phyloP scores from a whole-genome alignment of 495 filamentous ascomycete species.

The Glutinoglossum americanum region DNA sequence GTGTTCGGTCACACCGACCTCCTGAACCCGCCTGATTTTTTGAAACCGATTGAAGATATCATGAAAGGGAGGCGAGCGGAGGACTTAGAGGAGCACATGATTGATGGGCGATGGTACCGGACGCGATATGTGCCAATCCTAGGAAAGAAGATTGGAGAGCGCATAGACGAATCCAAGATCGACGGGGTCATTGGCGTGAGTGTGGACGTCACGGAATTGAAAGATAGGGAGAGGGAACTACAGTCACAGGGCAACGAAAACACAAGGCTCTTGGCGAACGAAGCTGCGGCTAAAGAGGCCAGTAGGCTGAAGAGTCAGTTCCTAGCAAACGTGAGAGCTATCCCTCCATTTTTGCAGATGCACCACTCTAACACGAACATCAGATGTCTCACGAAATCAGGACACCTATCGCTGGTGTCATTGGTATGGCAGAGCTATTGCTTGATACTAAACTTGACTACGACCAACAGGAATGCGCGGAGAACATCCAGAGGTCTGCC shows the following conservation, averaged over 20 bases:
- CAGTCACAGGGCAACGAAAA: conserved; percentile 39
- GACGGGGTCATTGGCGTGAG: conserved; percentile 46
- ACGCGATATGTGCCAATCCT: conserved; percentile 40
- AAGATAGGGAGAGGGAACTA: conserved; percentile 32
- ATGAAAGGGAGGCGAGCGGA: conserved; percentile 28
- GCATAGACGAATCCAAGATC: conserved; percentile 24
- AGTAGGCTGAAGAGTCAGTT: conserved; percentile 82
- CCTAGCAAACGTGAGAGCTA: conserved; percentile 49
- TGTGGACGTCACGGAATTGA: conserved; percentile 47
- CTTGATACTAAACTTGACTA: conserved; percentile 53
- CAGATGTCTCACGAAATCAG: conserved; percentile 75
- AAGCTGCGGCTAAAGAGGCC: conserved; percentile 75
- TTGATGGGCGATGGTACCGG: conserved; percentile 36
- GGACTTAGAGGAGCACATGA: conserved; percentile 27
- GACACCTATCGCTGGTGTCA: conserved; percentile 78
- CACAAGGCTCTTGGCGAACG: conserved; percentile 33
- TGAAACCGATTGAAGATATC: conserved; percentile 32
- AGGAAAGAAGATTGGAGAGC: conserved; percentile 24
- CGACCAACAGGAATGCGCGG: conserved; percentile 75
- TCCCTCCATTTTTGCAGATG: too few species aligned
- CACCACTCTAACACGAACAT: not conserved
- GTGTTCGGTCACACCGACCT: conserved; percentile 22
- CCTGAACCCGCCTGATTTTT: conserved; percentile 16
- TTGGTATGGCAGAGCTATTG: conserved; percentile 78
- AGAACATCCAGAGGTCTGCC: conserved; percentile 75